Base-by-base conservation (phyloP, 108 stramenopile genomes). In the Asterionellopsis glacialis region DNA sequence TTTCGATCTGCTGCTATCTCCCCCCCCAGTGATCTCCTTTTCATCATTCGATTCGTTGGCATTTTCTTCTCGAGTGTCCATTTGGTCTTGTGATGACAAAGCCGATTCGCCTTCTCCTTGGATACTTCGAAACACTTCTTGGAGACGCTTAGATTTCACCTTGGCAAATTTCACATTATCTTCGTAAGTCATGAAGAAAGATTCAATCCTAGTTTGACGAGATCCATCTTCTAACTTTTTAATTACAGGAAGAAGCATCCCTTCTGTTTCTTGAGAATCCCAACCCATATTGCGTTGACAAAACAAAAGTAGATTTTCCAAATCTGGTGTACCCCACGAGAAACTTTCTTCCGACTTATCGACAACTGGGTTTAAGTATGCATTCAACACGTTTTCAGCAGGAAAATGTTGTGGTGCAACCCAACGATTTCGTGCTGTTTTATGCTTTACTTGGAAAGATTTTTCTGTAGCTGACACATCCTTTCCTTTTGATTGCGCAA, bases 111-210 rank as follows among this genome's bases (percentile, higher is more conserved):
- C 18, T 41, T 42, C 41, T 38, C 39, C 26, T 22, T 41, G 56
- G 5, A 57, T 26, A 15, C 38, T 40, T 16, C 66, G 24, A 49
- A 76, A 68, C 5, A 84, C 83, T n/a, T 51, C 49, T 51, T 70
- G 74, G 24, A 84, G 54, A 41, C 83, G 83, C 56, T 79, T 84
- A 7, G 83, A 84, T 26, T 68, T 68, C 0, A 84, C 72, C 39
- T 91, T 73, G 10, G 95, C 97, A 67, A 97, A 95, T 56, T 82
- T 87, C 42, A 87, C 76, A 16, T 90, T 81, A 70, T 97, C 96
- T 55, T 96, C 89, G 78, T 97, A 98, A 22, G 70, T 68, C 87
- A 93, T 89, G 68, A 91, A 97, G 57, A 80, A 93, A 1, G 92
- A 81, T 45, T 99, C 98, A 9, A 99, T 51, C n/a, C 96, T 68